Conservation (phyloP, 148 eudicot species). For the Chenopodium berlandieri region DNA sequence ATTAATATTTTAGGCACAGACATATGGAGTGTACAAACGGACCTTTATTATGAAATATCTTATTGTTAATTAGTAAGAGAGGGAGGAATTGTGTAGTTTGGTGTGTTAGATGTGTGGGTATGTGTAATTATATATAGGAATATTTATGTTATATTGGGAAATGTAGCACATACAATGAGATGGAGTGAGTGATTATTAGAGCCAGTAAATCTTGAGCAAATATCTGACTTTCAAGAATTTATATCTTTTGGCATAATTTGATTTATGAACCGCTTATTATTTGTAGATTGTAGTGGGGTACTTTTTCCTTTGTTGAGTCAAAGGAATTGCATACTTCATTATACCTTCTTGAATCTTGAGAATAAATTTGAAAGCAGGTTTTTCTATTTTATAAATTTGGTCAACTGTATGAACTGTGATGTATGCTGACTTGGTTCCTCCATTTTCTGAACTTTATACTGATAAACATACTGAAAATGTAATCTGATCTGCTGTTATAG, state of each 20-base stretch:
- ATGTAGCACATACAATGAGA: no score
- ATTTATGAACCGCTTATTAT: background rate
- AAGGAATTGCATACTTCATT: background rate
- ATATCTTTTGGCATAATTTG: background rate
- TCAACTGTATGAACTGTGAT: background rate
- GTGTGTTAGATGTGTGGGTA: no score
- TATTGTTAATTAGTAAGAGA: no score
- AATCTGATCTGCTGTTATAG: conserved; percentile 41
- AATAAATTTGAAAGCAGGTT: no score
- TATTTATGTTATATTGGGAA: no score
- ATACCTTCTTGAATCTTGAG: background rate
- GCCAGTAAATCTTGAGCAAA: no score
- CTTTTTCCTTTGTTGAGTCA: background rate
- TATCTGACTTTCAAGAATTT: background rate
- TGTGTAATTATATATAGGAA: no score
- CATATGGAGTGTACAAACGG: no score
- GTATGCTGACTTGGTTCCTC: background rate
- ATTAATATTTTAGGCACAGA: no score
- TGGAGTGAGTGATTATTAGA: no score
- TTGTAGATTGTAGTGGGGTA: background rate
- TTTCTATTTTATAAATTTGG: background rate
- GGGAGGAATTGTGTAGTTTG: no score
- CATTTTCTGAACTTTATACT: background rate
- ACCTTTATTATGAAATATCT: no score
- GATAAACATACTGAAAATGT: conserved; percentile 9